Conservation (phyloP, 2,329 filamentous ascomycete species). For the Fusarium hostae region DNA sequence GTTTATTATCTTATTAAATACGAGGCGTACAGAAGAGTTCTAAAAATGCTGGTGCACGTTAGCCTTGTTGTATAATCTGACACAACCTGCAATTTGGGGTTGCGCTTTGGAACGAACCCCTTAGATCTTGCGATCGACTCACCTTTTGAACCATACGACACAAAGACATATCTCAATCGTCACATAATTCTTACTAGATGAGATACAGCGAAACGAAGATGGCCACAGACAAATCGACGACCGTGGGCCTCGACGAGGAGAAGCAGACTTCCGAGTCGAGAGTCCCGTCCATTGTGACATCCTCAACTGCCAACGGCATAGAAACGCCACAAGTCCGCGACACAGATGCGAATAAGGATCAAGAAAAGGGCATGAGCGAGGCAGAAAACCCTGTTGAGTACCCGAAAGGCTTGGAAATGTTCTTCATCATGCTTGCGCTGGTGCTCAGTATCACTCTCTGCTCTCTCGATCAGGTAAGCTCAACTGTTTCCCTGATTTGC, state of each 20-base stretch:
- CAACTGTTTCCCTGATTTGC: too few relatives aligned
- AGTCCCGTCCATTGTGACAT: not conserved
- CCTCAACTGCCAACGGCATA: not conserved
- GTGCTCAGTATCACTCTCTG: not conserved
- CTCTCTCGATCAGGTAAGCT: not conserved
- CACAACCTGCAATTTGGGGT: not conserved
- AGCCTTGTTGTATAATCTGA: not conserved
- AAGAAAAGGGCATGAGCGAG: accelerated
- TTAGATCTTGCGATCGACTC: accelerated
- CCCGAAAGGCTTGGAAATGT: not conserved
- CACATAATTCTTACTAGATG: accelerated
- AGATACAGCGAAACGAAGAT: accelerated
- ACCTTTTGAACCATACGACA: not conserved
- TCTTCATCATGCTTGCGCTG: not conserved
- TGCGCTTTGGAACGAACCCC: not conserved
- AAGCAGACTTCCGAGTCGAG: not conserved
- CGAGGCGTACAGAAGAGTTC: accelerated
- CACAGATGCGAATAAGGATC: accelerated
- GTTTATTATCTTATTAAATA: accelerated
- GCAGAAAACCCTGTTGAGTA: not conserved
- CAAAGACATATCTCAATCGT: accelerated
- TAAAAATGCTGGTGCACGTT: not conserved
- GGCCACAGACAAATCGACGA: accelerated
- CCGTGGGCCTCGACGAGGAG: not conserved
- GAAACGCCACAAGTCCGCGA: accelerated